Evolutionary conservation across 2,329 filamentous ascomycete species (phyloP).

Genomic region (Penicillium carneum): DNA sequence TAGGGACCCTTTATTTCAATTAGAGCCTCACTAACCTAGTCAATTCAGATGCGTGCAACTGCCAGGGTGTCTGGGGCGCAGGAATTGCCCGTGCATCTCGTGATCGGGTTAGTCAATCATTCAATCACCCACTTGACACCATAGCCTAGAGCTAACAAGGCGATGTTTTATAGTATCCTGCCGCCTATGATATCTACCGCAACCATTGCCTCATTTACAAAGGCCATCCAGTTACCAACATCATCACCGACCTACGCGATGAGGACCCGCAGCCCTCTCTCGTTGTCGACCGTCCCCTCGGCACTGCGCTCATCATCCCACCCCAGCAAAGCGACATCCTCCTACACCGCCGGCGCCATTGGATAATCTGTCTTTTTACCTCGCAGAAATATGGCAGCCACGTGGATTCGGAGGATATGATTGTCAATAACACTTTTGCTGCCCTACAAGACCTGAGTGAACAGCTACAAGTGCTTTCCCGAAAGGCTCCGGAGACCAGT

Average conservation of each 20-base stretch:
- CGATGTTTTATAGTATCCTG: slow-evolving; percentile 55
- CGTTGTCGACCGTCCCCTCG: slow-evolving; percentile 44
- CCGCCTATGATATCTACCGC: slow-evolving; percentile 58
- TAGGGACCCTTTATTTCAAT: slow-evolving; percentile 7
- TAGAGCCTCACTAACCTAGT: background rate
- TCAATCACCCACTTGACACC: slow-evolving; percentile 33
- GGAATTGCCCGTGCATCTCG: slow-evolving; percentile 65
- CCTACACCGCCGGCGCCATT: slow-evolving; percentile 52
- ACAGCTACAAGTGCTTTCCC: slow-evolving; percentile 42
- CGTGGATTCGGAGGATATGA: slow-evolving; percentile 47
- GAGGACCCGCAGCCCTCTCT: slow-evolving; percentile 15
- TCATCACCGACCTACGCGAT: slow-evolving; percentile 14
- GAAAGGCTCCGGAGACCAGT: background rate
- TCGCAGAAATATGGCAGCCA: slow-evolving; percentile 58
- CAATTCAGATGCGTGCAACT: slow-evolving; percentile 64
- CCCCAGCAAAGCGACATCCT: slow-evolving; percentile 52
- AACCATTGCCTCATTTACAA: slow-evolving; percentile 54
- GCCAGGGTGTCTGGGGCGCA: slow-evolving; percentile 63
- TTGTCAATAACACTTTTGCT: slow-evolving; percentile 58
- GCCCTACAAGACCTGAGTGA: slow-evolving; percentile 59
- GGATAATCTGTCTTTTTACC: slow-evolving; percentile 67
- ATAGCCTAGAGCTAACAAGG: background rate
- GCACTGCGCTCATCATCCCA: slow-evolving; percentile 62
- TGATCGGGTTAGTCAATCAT: slow-evolving; percentile 15
- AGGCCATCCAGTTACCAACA: background rate